phyloP scores from a whole-genome alignment of 2,329 filamentous ascomycete species.

The Gremmenia infestans region DNA sequence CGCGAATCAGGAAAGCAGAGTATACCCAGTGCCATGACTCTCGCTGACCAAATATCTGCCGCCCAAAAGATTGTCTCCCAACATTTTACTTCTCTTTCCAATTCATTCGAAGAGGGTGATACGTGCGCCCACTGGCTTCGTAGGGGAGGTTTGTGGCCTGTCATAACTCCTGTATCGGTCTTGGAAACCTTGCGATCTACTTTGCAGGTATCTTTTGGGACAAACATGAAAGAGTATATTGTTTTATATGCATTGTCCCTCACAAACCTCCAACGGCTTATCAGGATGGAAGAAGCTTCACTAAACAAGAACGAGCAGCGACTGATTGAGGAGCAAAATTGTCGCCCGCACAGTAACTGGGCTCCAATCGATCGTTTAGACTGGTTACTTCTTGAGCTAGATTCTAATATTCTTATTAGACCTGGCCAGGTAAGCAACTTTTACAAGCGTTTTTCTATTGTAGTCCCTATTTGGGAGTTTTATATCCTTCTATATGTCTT shows the following conservation, averaged over 20 bases:
- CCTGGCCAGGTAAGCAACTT: conserved; percentile 27
- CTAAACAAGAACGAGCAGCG: conserved; percentile 29
- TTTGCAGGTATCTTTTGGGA: conserved; percentile 30
- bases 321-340: conserved; percentile 34
- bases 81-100: not conserved
- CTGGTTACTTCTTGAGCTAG: conserved; percentile 64
- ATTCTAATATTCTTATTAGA: conserved; percentile 58
- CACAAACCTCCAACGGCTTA: conserved; percentile 38
- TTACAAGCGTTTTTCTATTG: not conserved
- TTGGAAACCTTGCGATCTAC: conserved; percentile 38
- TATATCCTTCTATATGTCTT: not conserved
- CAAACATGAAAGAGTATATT: conserved; percentile 34
- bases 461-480: not conserved
- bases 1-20: not conserved
- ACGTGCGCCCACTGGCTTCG: conserved; percentile 33
- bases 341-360: conserved; percentile 37
- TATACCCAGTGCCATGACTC: not conserved
- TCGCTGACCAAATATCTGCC: conserved; percentile 1
- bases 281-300: conserved; percentile 37
- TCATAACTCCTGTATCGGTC: conserved; percentile 35
- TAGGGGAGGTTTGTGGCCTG: conserved; percentile 38
- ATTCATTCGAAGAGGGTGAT: conserved; percentile 6
- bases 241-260: conserved; percentile 37
- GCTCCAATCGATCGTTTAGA: conserved; percentile 43
- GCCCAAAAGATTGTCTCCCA: not conserved